A percentile compares a stretch with the other conserved stretches of the same genome.
phyloP scores from a whole-genome alignment of 225 moss, liverwort and hornwort species.

The Marchantia polymorpha region DNA sequence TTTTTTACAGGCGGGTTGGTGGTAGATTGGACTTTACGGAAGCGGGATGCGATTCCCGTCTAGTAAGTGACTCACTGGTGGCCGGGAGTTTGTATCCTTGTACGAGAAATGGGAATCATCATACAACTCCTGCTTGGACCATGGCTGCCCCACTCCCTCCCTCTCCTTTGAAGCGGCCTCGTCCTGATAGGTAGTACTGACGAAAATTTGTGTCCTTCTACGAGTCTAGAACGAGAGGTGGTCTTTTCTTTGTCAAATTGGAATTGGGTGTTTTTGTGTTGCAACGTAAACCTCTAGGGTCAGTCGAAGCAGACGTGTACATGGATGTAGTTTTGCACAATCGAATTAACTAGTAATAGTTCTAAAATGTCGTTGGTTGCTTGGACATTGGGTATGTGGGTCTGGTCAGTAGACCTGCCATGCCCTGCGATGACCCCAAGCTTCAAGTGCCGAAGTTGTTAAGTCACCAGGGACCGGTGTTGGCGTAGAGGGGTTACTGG shows the following conservation, averaged over 20 bases:
- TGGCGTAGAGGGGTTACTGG: background rate
- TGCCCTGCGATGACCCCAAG: constrained; percentile 2
- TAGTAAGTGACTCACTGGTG: constrained; percentile 57
- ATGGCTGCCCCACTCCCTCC: constrained; percentile 39
- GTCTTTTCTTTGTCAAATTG: constrained; percentile 1
- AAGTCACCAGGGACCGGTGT: constrained; percentile 8
- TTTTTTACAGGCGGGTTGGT: constrained; percentile 62
- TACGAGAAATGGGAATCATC: constrained; percentile 29
- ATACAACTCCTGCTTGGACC: constrained; percentile 31
- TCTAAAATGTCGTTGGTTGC: constrained; percentile 13
- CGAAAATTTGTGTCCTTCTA: background rate
- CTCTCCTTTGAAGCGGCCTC: constrained; percentile 40
- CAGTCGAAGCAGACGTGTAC: constrained; percentile 16
- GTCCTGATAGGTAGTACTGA: constrained; percentile 41
- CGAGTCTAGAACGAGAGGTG: background rate
- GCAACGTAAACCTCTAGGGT: background rate
- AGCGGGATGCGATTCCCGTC: constrained; percentile 34
- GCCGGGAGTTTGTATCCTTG: constrained; percentile 44
- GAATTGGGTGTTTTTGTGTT: constrained; percentile 9
- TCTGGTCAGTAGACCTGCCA: constrained; percentile 13
- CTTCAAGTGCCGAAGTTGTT: constrained; percentile 9
- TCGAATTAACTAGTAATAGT: constrained; percentile 25
- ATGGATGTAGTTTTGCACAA: constrained; percentile 22
- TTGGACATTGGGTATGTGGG: constrained; percentile 7
- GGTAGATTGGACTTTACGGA: constrained; percentile 62